Percentiles rank a stretch among this genome's conserved stretches.
Evolutionary conservation across 768 basidiomycete species (phyloP).

Genomic region (Podaxis carcinomalis): DNA sequence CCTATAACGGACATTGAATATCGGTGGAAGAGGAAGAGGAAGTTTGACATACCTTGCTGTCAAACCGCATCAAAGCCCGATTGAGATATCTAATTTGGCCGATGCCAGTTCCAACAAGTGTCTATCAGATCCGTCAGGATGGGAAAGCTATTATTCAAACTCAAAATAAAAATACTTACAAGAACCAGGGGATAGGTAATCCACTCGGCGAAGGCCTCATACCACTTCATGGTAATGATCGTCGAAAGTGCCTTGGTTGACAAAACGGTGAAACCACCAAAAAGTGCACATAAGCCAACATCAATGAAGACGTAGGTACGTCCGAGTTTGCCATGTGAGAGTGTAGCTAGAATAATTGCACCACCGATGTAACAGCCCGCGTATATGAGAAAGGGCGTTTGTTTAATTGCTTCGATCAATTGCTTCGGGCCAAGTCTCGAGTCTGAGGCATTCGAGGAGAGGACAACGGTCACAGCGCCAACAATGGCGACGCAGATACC

Average conservation of each 20-base stretch:
- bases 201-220: constrained; percentile 72
- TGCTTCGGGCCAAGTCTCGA: constrained; percentile 63
- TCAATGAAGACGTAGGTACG: constrained; percentile 76
- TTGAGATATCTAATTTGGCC: constrained; percentile 86
- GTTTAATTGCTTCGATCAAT: constrained; percentile 65
- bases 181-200: constrained; percentile 78
- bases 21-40: background rate
- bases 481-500: constrained; percentile 79
- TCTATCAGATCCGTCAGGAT: constrained; percentile 30
- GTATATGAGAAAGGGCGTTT: constrained; percentile 74
- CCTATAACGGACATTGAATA: constrained; percentile 32
- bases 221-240: constrained; percentile 73
- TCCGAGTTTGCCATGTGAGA: constrained; percentile 66
- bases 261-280: constrained; percentile 93
- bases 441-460: constrained; percentile 70
- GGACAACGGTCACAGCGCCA: constrained; percentile 91
- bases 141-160: background rate
- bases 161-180: constrained; percentile 36
- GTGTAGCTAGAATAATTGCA: constrained; percentile 52
- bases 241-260: constrained; percentile 91
- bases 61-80: constrained; percentile 87
- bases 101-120: constrained; percentile 68
- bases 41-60: constrained; percentile 64
- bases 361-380: constrained; percentile 55
- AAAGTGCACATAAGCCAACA: constrained; percentile 82